phyloP scores from a whole-genome alignment of 2,329 filamentous ascomycete genomes.

The Penicillium italicum region DNA sequence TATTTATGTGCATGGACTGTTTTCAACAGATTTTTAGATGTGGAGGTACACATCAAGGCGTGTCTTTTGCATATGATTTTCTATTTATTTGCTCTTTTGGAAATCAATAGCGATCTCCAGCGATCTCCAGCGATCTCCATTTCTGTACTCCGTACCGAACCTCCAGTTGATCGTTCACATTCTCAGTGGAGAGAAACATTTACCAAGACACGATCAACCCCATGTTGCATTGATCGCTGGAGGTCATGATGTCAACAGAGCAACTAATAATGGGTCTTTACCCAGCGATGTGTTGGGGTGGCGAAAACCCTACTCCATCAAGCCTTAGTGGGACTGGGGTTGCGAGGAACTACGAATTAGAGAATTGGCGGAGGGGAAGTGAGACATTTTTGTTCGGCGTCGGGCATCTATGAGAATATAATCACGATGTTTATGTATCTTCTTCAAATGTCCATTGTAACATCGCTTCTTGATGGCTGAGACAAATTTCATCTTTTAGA shows the following conservation, averaged over 20 bases:
- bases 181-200: not conserved
- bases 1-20: not conserved
- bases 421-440: not conserved
- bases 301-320: conserved; percentile 1
- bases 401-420: not conserved
- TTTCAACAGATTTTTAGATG: not conserved
- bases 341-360: conserved; percentile 3
- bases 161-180: not conserved
- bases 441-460: not conserved
- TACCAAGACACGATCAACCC: not conserved
- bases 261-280: not conserved
- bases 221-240: not conserved
- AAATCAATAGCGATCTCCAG: no score
- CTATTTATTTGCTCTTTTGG: not conserved
- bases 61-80: not conserved
- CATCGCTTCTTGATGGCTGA: not conserved
- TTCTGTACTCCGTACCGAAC: not conserved
- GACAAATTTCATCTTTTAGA: not conserved
- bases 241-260: conserved; percentile 4
- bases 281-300: not conserved
- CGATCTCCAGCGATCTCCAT: not conserved
- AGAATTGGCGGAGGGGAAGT: conserved; percentile 10
- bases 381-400: conserved; percentile 10
- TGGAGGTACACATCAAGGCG: not conserved
- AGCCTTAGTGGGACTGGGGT: conserved; percentile 5